Conservation (phyloP, 208 protist species). For the Trypanosoma avium region DNA sequence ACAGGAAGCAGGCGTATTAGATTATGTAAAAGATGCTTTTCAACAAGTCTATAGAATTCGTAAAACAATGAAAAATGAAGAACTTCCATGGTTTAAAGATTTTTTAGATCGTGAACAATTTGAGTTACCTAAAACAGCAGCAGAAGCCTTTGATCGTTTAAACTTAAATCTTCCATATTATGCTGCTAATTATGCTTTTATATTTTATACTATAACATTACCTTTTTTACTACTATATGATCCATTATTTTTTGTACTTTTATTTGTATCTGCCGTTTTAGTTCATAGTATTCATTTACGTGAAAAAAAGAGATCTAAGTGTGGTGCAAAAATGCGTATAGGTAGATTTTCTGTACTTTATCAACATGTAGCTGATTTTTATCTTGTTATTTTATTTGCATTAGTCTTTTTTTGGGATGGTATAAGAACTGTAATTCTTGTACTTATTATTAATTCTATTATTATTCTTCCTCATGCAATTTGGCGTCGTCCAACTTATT, state of each 20-base stretch:
- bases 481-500: conserved; percentile 66
- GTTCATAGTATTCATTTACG: conserved; percentile 42
- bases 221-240: conserved; percentile 71
- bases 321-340: conserved; percentile 27
- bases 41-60: conserved; percentile 15
- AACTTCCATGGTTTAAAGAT: conserved; percentile 74
- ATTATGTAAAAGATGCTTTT: neutral
- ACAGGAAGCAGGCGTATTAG: neutral
- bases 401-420: conserved; percentile 53
- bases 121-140: conserved; percentile 37
- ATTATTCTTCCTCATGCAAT: conserved; percentile 77
- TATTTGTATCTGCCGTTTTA: conserved; percentile 35
- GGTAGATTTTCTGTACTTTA: conserved; percentile 45
- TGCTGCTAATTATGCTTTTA: conserved; percentile 68
- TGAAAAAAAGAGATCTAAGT: conserved; percentile 28
- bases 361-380: conserved; percentile 40
- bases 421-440: conserved; percentile 32
- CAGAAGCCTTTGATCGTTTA: conserved; percentile 46
- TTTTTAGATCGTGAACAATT: conserved; percentile 64
- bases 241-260: conserved; percentile 47
- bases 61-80: conserved; percentile 42
- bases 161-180: conserved; percentile 90
- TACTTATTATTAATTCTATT: conserved; percentile 49
- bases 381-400: conserved; percentile 32
- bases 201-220: conserved; percentile 59